Conservation (phyloP, 305 asterid genomes). For the Stenogyne calaminthoides region DNA sequence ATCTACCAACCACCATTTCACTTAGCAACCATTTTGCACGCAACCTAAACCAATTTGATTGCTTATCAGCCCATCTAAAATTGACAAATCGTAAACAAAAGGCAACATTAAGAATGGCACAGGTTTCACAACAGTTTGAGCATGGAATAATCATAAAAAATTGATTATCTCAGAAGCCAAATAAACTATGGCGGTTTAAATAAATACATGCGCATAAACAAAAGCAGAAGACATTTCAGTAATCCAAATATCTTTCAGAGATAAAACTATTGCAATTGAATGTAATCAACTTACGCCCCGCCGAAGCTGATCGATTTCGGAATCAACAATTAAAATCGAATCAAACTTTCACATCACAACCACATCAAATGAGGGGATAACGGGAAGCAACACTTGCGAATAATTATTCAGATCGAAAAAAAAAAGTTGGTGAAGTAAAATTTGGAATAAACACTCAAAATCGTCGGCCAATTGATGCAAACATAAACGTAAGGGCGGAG, state of each 20-base stretch:
- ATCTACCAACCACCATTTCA: constrained; percentile 4
- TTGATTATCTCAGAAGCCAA: constrained; percentile 2
- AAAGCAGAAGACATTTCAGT: constrained; percentile 9
- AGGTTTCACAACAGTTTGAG: constrained; percentile 7
- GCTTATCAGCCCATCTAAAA: constrained; percentile 11
- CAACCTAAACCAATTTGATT: constrained; percentile 17
- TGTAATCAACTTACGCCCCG: constrained; percentile 7
- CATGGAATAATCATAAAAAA: neutral
- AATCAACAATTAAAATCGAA: constrained; percentile 20
- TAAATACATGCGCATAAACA: neutral
- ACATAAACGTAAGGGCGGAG: neutral
- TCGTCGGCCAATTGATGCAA: constrained; percentile 12
- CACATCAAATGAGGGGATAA: constrained; percentile 7
- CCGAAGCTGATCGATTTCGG: constrained; percentile 22
- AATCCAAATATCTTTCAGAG: constrained; percentile 15
- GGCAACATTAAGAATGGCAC: neutral
- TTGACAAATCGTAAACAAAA: neutral
- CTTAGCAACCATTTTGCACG: neutral
- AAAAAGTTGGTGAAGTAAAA: constrained; percentile 17
- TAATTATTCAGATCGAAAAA: constrained; percentile 30
- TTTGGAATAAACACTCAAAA: constrained; percentile 18
- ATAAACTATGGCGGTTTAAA: too few relatives aligned
- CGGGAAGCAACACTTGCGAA: constrained; percentile 12
- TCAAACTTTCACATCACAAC: neutral
- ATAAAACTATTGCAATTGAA: constrained; percentile 1